Evolutionary conservation across 352 stramenopile species (phyloP).

Genomic region (Pythium sukuiense): DNA sequence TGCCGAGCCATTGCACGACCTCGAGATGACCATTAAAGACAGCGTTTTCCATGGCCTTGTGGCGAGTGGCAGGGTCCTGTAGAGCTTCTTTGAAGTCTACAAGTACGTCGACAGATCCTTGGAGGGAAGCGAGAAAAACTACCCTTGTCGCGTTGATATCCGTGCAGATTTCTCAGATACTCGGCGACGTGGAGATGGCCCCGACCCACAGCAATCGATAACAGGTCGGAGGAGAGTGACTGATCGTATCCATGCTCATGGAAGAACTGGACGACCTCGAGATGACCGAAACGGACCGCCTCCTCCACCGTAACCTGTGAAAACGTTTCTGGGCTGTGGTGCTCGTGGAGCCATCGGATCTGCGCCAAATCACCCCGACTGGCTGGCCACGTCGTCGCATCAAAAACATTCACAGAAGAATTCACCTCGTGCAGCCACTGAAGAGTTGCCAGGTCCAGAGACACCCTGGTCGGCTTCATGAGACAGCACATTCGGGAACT

Average conservation of each 20-base stretch:
- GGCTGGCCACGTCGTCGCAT: conserved; percentile 1
- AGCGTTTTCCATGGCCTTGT: too few species aligned
- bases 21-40: too few species aligned
- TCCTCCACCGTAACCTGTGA: not conserved
- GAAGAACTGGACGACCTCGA: conserved; percentile 8
- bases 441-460: conserved; percentile 1
- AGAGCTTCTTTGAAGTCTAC: not conserved
- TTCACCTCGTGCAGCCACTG: conserved; percentile 17
- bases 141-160: not conserved
- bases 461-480: not conserved
- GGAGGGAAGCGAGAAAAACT: not conserved
- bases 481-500: conserved; percentile 16
- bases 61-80: too few species aligned
- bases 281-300: not conserved
- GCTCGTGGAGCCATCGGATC: conserved; percentile 13
- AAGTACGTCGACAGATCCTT: conserved; percentile 8
- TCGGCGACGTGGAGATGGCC: conserved; percentile 14
- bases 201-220: conserved; percentile 6
- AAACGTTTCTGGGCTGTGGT: not conserved
- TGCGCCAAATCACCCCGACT: not conserved
- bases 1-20: too few species aligned
- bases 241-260: conserved; percentile 2
- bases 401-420: not conserved
- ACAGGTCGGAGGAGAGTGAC: not conserved
- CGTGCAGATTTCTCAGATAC: conserved; percentile 7